Base-by-base conservation (phyloP, 1,284 basidiomycete genomes). In the Cutaneotrichosporon sp. region DNA sequence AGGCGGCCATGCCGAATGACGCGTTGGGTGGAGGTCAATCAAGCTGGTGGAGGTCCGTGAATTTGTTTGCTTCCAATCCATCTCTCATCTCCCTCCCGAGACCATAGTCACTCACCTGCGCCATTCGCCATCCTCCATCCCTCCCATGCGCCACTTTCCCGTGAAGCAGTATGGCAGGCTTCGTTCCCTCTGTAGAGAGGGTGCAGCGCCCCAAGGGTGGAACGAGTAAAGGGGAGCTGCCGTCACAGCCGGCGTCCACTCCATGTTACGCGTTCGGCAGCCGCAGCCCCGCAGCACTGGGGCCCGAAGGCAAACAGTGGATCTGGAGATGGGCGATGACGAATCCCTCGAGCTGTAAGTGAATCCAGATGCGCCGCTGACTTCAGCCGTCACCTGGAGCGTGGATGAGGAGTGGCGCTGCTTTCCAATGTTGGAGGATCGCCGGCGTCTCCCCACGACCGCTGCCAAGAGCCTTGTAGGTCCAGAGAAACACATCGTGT, bases 271-370 rank as follows among this genome's bases (percentile, higher is more conserved):
- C 13, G 1, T 34, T 59, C 16, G 55, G 63, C 10, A 49, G 53
- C 29, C 51, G 60, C 2, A 34, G 43, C 10, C 33, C 47, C 9
- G 54, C 51, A 8, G 36, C 46, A n/a, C 29, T 56, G 20, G 22
- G 22, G 27, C 9, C 16, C 46, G 49, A 60, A 49, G 55, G 61
- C 11, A 60, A 56, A 20, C 50, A 49, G 45, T 60, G 53, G 64
- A 50, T 4, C 13, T 63, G 61, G 61, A 34, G 25, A 2, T 59
- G 57, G 57, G 31, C 18, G 25, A 29, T 50, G 25, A 10, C 14
- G 1, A 25, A n/a, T n/a, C 25, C 47, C 18, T 27, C 27, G 16
- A n/a, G 25, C n/a, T 29, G 47, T 50, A 18, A 3, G 47, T 31
- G 18, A 9, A 1, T 22, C 6, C 22, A 3, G 22, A 24, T 9